These are phyloP conservation scores for Sequoiadendron giganteum DNA, from an alignment of 75 land plant species.

Conservation along the genomic window DNA sequence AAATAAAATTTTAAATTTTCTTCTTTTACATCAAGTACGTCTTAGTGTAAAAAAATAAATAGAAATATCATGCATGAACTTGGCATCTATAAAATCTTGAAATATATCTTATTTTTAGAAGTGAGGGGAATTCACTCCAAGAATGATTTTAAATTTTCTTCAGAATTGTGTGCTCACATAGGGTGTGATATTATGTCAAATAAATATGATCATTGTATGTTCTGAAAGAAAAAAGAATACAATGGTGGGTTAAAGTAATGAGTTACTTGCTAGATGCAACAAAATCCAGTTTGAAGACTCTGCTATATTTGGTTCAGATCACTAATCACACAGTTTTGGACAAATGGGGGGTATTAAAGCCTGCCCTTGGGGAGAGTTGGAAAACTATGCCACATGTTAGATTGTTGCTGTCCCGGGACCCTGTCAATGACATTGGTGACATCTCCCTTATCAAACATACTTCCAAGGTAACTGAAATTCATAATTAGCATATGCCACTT, in stretches of 20 bases:
- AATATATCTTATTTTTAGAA: not conserved
- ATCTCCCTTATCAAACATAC: slow-evolving; percentile 66
- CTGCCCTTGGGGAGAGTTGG: slow-evolving; percentile 95
- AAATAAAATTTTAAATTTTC: not conserved
- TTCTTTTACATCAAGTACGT: not conserved
- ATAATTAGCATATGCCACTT: not conserved
- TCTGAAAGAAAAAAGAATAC: not conserved
- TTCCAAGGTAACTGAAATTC: slow-evolving; percentile 35
- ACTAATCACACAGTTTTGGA: slow-evolving; percentile 85
- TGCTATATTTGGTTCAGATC: slow-evolving; percentile 40
- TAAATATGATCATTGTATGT: not conserved
- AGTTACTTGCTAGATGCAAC: not conserved
- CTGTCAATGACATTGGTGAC: slow-evolving; percentile 26
- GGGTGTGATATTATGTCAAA: not conserved
- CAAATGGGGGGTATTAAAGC: slow-evolving; percentile 65
- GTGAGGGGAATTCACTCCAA: not conserved
- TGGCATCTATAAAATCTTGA: not conserved
- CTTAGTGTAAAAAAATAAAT: not conserved
- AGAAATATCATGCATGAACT: not conserved
- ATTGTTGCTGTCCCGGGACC: slow-evolving; percentile 52
- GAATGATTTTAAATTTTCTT: not conserved
- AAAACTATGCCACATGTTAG: slow-evolving; percentile 80
- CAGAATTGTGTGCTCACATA: not conserved
- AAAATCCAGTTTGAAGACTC: not conserved
- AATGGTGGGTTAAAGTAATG: not conserved